These are phyloP conservation scores for Plenodomus lindquistii DNA, from an alignment of 2,329 filamentous ascomycete species.

Conservation along the genomic window DNA sequence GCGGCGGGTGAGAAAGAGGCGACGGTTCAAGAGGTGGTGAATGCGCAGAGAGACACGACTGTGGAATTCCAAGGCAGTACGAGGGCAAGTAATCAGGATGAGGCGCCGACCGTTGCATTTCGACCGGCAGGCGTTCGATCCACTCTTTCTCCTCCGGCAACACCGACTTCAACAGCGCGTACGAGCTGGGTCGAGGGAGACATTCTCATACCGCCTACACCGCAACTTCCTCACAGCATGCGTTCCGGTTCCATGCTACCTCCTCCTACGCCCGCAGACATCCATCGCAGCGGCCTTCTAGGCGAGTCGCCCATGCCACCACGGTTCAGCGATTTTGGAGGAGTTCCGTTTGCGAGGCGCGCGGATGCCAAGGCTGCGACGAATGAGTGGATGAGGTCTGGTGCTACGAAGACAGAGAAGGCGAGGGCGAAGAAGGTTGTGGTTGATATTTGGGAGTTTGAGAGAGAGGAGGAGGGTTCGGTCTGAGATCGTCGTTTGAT, in stretches of 20 bases:
- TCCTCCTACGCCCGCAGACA: not conserved
- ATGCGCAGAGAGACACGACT: not conserved
- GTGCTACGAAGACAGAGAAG: too few relatives aligned
- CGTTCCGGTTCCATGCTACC: not conserved
- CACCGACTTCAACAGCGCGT: not conserved
- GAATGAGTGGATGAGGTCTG: not conserved
- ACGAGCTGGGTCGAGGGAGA: not conserved
- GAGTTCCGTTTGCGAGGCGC: not conserved
- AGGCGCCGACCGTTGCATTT: too few relatives aligned
- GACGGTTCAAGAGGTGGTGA: not conserved
- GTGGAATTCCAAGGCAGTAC: not conserved
- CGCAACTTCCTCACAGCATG: constrained; percentile 2
- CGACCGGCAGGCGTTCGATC: too few relatives aligned
- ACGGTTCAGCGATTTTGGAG: not conserved
- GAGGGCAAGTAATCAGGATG: too few relatives aligned
- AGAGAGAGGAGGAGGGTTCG: too few relatives aligned
- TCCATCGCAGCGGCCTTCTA: constrained; percentile 5
- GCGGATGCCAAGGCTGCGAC: not conserved
- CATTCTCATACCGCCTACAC: constrained; percentile 4
- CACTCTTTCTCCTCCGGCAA: too few relatives aligned
- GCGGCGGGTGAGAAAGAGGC: too few relatives aligned
- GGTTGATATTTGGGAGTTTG: too few relatives aligned
- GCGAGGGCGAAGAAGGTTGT: too few relatives aligned
- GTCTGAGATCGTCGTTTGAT: too few relatives aligned
- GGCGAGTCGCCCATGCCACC: constrained; percentile 6